Conservation (phyloP, 1,284 basidiomycete species). For the Exobasidium rhododendri region DNA sequence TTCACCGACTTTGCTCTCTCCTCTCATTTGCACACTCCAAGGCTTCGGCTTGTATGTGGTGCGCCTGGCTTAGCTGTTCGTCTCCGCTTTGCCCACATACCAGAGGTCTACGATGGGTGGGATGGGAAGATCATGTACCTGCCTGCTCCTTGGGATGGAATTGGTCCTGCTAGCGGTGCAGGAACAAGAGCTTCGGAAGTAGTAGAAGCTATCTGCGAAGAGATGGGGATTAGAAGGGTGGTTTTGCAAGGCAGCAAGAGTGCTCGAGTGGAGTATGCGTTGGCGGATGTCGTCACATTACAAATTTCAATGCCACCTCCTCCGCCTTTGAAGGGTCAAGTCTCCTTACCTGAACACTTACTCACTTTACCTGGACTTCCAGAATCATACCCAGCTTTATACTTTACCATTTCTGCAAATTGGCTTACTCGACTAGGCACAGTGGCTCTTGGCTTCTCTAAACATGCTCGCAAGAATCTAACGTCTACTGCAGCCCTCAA, state of each 20-base stretch:
- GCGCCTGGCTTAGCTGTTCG: conserved; percentile 64
- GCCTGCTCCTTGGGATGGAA: conserved; percentile 24
- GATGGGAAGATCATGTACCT: conserved; percentile 28
- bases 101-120: conserved; percentile 68
- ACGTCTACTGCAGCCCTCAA: conserved; percentile 4
- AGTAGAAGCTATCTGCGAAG: conserved; percentile 62
- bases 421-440: conserved; percentile 54
- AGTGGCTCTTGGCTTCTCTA: conserved; percentile 47
- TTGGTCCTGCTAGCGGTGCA: conserved; percentile 16
- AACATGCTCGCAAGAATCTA: conserved; percentile 25
- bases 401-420: conserved; percentile 49
- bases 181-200: conserved; percentile 27
- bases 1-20: conserved; percentile 72
- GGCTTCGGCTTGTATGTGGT: conserved; percentile 64
- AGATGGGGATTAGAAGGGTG: conserved; percentile 68
- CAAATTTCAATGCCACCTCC: conserved; percentile 25
- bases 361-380: conserved; percentile 11
- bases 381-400: conserved; percentile 22
- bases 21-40: conserved; percentile 67
- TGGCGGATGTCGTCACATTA: conserved; percentile 23
- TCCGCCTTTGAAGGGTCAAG: conserved; percentile 22
- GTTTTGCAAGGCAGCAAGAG: conserved; percentile 53
- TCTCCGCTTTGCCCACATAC: conserved; percentile 68
- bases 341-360: conserved; percentile 22
- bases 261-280: conserved; percentile 50